Conservation (phyloP, 805 yeast species). For the Kuraishia hungarica region DNA sequence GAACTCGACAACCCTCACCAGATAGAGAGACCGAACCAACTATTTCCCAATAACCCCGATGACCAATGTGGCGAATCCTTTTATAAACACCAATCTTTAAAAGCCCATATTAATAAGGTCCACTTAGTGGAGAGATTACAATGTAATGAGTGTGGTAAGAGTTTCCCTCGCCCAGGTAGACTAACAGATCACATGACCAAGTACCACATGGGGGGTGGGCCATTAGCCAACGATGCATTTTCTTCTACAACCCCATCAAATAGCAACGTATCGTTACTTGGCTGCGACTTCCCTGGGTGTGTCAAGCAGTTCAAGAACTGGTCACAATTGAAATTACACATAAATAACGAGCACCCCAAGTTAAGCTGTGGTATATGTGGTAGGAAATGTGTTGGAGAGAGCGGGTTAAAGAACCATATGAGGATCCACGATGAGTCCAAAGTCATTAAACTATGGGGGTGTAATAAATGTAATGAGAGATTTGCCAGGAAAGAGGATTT, state of each 20-base stretch:
- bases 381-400: constrained; percentile 63
- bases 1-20: too few species aligned
- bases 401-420: constrained; percentile 70
- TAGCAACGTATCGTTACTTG: too few species aligned
- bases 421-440: constrained; percentile 49
- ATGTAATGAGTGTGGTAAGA: constrained; percentile 57
- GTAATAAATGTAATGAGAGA: constrained; percentile 40
- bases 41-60: too few species aligned
- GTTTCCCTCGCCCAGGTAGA: constrained; percentile 55
- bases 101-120: constrained; percentile 57
- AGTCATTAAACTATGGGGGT: constrained; percentile 57
- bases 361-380: constrained; percentile 57
- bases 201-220: constrained; percentile 30
- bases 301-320: constrained; percentile 53
- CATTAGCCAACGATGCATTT: constrained; percentile 29
- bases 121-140: constrained; percentile 48
- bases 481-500: constrained; percentile 53
- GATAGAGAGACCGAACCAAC: too few species aligned
- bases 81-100: constrained; percentile 65
- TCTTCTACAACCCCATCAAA: constrained; percentile 20
- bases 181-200: constrained; percentile 59
- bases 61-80: constrained; percentile 68
- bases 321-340: constrained; percentile 66
- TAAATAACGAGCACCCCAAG: constrained; percentile 66
- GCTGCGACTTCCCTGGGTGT: constrained; percentile 60